Evolutionary conservation across 225 moss, liverwort and hornwort genomes (phyloP), one percentile per base, ranked within the genome.

Genomic region (Asterella californica): DNA sequence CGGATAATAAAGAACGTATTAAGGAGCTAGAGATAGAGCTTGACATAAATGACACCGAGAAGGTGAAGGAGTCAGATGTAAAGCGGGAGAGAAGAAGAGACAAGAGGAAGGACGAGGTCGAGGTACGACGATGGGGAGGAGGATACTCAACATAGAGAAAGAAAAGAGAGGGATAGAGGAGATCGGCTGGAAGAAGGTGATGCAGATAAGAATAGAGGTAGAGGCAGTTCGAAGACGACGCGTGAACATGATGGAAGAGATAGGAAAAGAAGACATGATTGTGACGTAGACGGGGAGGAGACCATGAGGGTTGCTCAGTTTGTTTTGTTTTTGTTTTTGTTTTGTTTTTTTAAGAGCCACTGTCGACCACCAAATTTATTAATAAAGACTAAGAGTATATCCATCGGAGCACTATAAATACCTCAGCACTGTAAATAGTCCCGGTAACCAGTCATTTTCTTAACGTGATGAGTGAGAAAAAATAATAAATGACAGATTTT

Each of bases 11-110:
- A 85, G 90, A 90, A 76, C 88, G 96, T 30, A 89, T 94, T 79
- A 90, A 88, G 72, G 94, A 94, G 80, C 83, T 97, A 32, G 94
- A 94, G 85, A 89, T 86, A 37, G 94, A 93, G 87, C 83, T 97
- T 6, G 82, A 78, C 2, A 30, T 82, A 59, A 70, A 70, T 75
- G 64, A 52, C 34, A 64, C 19, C 32, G 62, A 1, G 29, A 75
- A 42, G 70, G 32, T n/a, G 1, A 34, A 62, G 49, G 82, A 77
- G 7, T 7, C 38, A n/a, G 49, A 55, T 32, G 49, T 76, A 34
- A 11, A 78, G 75, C 60, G 78, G 18, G 60, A 83, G 75, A 55
- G 38, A 27, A 55, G 54, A 30, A 85, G 60, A 57, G 70, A 66
- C 22, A 55, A 32, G 0, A 77, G 55, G 29, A 48, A 61, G 30